Evolutionary conservation across 2,329 filamentous ascomycete species (phyloP), one percentile per base, ranked within the genome.

Genomic region (Pleomassaria siparia): DNA sequence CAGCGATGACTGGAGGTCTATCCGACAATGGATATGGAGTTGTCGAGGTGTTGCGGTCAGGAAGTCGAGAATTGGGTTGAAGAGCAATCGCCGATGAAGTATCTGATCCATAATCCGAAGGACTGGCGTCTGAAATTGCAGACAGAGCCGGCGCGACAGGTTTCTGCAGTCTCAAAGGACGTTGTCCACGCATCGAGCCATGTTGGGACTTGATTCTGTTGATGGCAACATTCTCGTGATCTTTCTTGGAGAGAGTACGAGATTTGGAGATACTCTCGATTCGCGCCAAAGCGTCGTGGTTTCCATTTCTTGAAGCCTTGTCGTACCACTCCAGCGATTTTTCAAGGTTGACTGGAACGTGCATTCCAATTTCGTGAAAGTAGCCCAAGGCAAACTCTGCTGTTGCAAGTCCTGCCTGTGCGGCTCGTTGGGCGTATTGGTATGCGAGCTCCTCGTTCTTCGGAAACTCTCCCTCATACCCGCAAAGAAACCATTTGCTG

Each of bases 401-500:
- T 0, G 91, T 97, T 0, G 90, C 80, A 40, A 97, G 80, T 46
- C 91, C 91, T 30, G 85, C 82, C 42, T 83, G 78, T 8, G 94
- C 92, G 10, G 94, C 94, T 56, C 92, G 83, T 60, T 92, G 84
- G 1, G 94, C 94, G 65, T 96, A 97, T 43, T 84, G 87, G 72
- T 89, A 99, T 6, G 94, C 92, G 40, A 97, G 76, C 66, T 92
- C 88, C 72, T 99, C 94, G 63, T 96, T 97, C 79, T 97, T 97
- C 50, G 89, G 83, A 65, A 99, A 96, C 6, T 95, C 80, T 18
- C 87, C 87, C 58, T 97, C 92, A 56, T 94, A 91, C 2, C 94
- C 94, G 63, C 95, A 97, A 22, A 99, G 79, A 67, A 97, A 99
- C 94, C 94, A 99, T 72, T 96, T 94, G 72, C 92, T 97, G 51